phyloP scores from a whole-genome alignment of 139 green algal species.

The Asterochloris sp. region DNA sequence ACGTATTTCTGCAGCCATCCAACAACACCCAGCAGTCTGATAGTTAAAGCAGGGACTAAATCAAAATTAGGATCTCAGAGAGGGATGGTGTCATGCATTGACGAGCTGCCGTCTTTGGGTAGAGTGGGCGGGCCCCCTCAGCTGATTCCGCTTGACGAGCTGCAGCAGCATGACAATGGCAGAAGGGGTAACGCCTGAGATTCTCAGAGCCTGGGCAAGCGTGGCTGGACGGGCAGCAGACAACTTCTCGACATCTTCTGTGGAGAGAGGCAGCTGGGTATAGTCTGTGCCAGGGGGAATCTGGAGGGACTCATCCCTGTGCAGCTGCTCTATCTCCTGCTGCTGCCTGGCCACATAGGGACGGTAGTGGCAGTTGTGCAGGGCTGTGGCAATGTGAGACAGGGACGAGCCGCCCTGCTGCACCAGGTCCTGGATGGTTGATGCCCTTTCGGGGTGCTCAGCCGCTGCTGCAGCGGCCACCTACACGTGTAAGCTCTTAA shows the following conservation, averaged over 20 bases:
- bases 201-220: slow-evolving; percentile 3
- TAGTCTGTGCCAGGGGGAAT: slow-evolving; percentile 51
- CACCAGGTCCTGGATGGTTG: slow-evolving; percentile 5
- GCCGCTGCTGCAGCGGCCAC: slow-evolving; percentile 1
- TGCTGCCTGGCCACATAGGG: slow-evolving; percentile 44
- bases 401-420: background rate
- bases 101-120: background rate
- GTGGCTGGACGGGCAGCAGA: slow-evolving; percentile 8
- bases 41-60: too few species aligned
- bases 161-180: slow-evolving; percentile 11
- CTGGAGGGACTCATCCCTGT: slow-evolving; percentile 37
- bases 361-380: slow-evolving; percentile 48
- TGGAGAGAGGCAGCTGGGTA: slow-evolving; percentile 37
- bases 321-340: slow-evolving; percentile 39
- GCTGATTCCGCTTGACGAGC: slow-evolving; percentile 8
- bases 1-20: too few species aligned
- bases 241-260: slow-evolving; percentile 61
- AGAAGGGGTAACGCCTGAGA: slow-evolving; percentile 8
- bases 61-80: too few species aligned
- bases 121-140: background rate
- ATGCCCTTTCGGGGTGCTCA: slow-evolving; percentile 1
- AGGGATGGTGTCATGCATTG: too few species aligned
- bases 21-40: too few species aligned
- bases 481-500: background rate
- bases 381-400: slow-evolving; percentile 26